A percentile compares a stretch with the other conserved stretches of the same genome.
Conservation (phyloP, 2,329 filamentous ascomycete genomes). For the Hymenoscyphus fraxineus region DNA sequence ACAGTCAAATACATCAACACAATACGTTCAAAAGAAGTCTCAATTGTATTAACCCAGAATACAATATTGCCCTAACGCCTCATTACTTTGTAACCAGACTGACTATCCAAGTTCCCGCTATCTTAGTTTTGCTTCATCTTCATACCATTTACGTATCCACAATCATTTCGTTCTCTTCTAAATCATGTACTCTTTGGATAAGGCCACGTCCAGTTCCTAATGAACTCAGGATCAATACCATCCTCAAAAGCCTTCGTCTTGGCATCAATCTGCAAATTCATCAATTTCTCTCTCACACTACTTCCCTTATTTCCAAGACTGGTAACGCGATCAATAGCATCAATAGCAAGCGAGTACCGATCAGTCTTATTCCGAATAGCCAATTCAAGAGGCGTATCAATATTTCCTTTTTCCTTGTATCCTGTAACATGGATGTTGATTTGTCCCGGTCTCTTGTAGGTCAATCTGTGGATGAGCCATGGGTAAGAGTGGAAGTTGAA, state of each 20-base stretch:
- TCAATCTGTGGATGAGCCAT: slow-evolving; percentile 73
- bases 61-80: no score
- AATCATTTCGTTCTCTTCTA: background rate
- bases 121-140: no score
- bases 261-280: slow-evolving; percentile 61
- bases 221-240: slow-evolving; percentile 58
- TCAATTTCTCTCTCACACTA: slow-evolving; percentile 58
- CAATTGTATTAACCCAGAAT: no score
- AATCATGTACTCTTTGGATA: slow-evolving; percentile 12
- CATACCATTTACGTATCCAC: background rate
- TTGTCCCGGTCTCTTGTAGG: slow-evolving; percentile 69
- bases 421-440: slow-evolving; percentile 69
- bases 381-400: slow-evolving; percentile 74
- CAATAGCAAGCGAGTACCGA: slow-evolving; percentile 71
- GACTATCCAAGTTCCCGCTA: no score
- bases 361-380: slow-evolving; percentile 76
- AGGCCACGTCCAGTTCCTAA: slow-evolving; percentile 33
- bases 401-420: slow-evolving; percentile 81
- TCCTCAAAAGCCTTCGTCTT: slow-evolving; percentile 64
- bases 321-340: slow-evolving; percentile 67
- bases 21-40: no score
- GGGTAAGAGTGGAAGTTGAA: slow-evolving; percentile 87
- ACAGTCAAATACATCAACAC: no score
- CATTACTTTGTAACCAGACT: no score
- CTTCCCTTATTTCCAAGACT: slow-evolving; percentile 60